Base-by-base conservation (phyloP, 1,284 basidiomycete genomes). In the Chalciporus sp. region DNA sequence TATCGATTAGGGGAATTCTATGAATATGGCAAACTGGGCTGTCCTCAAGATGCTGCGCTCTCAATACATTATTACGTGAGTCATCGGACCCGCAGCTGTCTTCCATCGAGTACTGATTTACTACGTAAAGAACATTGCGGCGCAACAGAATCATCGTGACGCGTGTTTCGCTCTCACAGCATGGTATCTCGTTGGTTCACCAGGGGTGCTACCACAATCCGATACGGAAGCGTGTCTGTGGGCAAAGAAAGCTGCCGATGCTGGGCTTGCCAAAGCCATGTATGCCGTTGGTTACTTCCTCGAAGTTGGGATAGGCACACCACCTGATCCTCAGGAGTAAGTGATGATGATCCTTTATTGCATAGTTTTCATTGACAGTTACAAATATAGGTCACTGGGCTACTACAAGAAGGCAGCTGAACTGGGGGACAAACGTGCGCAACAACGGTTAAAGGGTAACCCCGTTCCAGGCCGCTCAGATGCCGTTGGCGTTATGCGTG, bases 21-120 rank as follows among this genome's bases (percentile, higher is more conserved):
- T 73, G 96, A 99, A 77, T 99, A 98, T 74, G 97, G 96, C 40
- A 95, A 95, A 78, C 92, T 98, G 87, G 95, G 94, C 14, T 99
- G 96, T 67, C 96, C 96, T n/a, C 92, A 95, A 69, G 96, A 99
- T 71, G 86, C 95, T 1, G 96, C 97, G 17, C 79, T 99, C 54
- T 95, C 92, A 47, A 99, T 99, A 66, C 96, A 99, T 75, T 99
- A 98, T 76, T 99, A 99, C 74, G 94, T 95, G 71, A 69, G 90
- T 77, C 12, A 17, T 29, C 29, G 14, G 40, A 23, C 49, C 17
- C 7, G 28, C 9, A 9, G 39, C 41, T 53, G 20, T 47, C 43
- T 23, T 23, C 26, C 46, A 42, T 52, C 33, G 39, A 49, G 49
- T 48, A 23, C 56, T 60, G 51, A 62, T 31, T 31, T 31, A 23